Evolutionary conservation across 208 protist species (phyloP), one percentile per base, ranked within the genome.

Genomic region (Acanthamoeba polyphaga): DNA sequence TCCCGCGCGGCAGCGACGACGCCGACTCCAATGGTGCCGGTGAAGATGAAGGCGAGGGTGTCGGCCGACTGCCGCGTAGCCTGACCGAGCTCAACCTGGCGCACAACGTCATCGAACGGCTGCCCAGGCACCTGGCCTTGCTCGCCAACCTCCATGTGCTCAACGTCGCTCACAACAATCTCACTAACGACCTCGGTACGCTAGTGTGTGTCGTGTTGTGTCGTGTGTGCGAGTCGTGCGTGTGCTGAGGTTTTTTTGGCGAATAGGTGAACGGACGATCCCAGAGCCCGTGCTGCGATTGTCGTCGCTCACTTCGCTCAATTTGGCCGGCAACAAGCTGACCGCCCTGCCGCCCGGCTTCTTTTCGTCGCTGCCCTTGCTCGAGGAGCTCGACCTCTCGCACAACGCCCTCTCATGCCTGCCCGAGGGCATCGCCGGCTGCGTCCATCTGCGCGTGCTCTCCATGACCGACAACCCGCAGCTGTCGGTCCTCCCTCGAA

Each of bases 351-450:
- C 58, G 27, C 17, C 51, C 3, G 46, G 49, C 62, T 72, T 92
- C 27, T 92, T 92, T 55, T 8, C 87, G 29, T 68, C 87, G 22
- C 60, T 92, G n/a, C 32, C 62, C 19, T 8, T 9, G 12, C 60
- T 92, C 29, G 62, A 74, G 55, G 34, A 66, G n/a, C 64, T 92
- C 17, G 87, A 92, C 64, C 32, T 92, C 22, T 68, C 87, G 22
- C 62, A 53, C 58, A 92, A 92, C 46, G 6, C 19, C 4, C 55
- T 92, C 22, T 22, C 87, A 15, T 12, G 13, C 32, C 55, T 92
- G 27, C 87, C 87, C n/a, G 55, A 38, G 1, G 87, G 87, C 60
- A 53, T 92, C 22, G 87, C 22, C 32, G 62, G 24, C 32, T 74
- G 55, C 62, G 6, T 29, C 32, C 12, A 49, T 12, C 87, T 92